Evolutionary conservation across 805 yeast species (phyloP).

Genomic region (Candida sakaeoensis): DNA sequence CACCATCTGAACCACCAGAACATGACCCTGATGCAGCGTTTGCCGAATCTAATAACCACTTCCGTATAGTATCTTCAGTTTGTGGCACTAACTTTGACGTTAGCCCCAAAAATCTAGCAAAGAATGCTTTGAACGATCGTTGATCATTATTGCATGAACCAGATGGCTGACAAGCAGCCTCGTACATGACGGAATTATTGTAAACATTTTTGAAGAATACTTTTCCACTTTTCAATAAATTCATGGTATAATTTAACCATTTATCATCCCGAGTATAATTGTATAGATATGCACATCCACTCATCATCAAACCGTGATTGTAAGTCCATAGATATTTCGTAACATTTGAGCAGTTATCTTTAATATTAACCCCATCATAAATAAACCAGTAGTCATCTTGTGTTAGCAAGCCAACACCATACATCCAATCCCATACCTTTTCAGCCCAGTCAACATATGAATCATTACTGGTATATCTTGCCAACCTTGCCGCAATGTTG

Average conservation of each 20-base stretch:
- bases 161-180: constrained; percentile 74
- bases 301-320: constrained; percentile 73
- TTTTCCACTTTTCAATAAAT: constrained; percentile 50
- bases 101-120: constrained; percentile 68
- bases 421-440: constrained; percentile 45
- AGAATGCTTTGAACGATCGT: constrained; percentile 83
- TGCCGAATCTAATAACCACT: constrained; percentile 39
- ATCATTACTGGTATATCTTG: constrained; percentile 38
- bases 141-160: constrained; percentile 78
- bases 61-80: constrained; percentile 44
- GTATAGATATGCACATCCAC: constrained; percentile 80
- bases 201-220: constrained; percentile 48
- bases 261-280: constrained; percentile 60
- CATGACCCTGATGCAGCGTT: constrained; percentile 68
- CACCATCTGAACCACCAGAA: constrained; percentile 69
- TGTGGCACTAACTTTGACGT: constrained; percentile 72
- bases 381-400: constrained; percentile 45
- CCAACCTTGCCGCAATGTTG: constrained; percentile 44
- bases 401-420: constrained; percentile 39
- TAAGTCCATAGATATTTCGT: constrained; percentile 76
- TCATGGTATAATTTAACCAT: constrained; percentile 64
- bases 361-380: constrained; percentile 70
- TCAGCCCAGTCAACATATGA: constrained; percentile 41
- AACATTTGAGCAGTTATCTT: constrained; percentile 57
- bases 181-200: constrained; percentile 53